These are phyloP conservation scores for Penicillium sp. DNA, from an alignment of 2,329 filamentous ascomycete species.

Conservation along the genomic window DNA sequence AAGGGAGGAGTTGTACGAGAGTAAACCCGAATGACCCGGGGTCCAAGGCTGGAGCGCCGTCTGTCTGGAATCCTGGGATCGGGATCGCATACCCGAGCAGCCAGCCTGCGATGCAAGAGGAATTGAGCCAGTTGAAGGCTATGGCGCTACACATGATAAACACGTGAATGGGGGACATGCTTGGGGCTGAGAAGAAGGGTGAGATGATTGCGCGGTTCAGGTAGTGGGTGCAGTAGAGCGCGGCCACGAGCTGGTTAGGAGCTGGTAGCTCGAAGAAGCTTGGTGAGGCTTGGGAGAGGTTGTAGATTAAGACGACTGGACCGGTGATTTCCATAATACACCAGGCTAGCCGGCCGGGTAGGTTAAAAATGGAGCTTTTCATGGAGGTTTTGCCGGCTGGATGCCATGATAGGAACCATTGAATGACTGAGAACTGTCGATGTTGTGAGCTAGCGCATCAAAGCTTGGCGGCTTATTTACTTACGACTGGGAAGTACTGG, in stretches of 20 bases:
- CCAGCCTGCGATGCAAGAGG: slow-evolving; percentile 74
- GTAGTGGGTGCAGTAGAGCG: slow-evolving; percentile 75
- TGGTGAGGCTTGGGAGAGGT: slow-evolving; percentile 67
- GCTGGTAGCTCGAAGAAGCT: slow-evolving; percentile 34
- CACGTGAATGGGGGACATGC: slow-evolving; percentile 86
- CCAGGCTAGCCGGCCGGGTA: slow-evolving; percentile 89
- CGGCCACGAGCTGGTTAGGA: slow-evolving; percentile 37
- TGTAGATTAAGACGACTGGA: slow-evolving; percentile 75
- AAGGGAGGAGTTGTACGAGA: slow-evolving; percentile 40
- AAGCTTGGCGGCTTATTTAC: slow-evolving; percentile 15
- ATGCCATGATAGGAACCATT: slow-evolving; percentile 80
- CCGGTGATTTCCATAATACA: slow-evolving; percentile 82
- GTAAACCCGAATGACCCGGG: slow-evolving; percentile 13
- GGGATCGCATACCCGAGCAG: slow-evolving; percentile 73
- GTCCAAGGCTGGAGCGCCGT: slow-evolving; percentile 10
- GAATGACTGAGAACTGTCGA: slow-evolving; percentile 65
- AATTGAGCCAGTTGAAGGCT: slow-evolving; percentile 79
- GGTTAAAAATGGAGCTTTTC: slow-evolving; percentile 66
- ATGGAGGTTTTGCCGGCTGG: slow-evolving; percentile 91
- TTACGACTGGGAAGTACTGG: slow-evolving; percentile 47
- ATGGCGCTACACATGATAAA: slow-evolving; percentile 65
- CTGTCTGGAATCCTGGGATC: slow-evolving; percentile 14
- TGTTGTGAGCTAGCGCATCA: neutral
- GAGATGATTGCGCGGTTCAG: slow-evolving; percentile 81
- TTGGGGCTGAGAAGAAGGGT: slow-evolving; percentile 77